Conservation (phyloP, 768 basidiomycete genomes). For the Lactifluus piperatus region DNA sequence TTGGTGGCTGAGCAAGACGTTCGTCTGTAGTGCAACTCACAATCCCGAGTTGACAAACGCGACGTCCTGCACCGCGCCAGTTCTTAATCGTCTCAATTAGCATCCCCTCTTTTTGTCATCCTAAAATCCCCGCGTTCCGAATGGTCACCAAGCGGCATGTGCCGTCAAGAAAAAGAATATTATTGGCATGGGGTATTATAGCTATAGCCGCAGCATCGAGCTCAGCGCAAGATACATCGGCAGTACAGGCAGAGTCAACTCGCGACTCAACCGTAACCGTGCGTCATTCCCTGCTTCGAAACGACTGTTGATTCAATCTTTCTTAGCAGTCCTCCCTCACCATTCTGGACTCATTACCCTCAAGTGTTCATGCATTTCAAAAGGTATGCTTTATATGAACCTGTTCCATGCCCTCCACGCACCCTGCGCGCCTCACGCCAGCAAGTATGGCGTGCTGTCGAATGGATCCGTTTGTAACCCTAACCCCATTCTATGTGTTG, state of each 20-base stretch:
- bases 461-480: background rate
- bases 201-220: slow-evolving; percentile 23
- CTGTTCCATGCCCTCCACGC: background rate
- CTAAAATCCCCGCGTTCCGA: background rate
- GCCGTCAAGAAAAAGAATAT: slow-evolving; percentile 23
- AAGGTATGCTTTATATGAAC: background rate
- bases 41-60: background rate
- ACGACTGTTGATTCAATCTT: background rate
- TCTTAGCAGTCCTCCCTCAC: background rate
- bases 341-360: background rate
- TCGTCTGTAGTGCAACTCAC: background rate
- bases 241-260: slow-evolving; percentile 7
- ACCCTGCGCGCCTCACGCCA: background rate
- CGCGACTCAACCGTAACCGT: slow-evolving; percentile 4
- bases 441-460: background rate
- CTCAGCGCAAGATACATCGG: slow-evolving; percentile 16
- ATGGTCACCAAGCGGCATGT: slow-evolving; percentile 12
- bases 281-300: background rate
- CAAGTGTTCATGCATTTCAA: background rate
- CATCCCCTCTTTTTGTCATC: background rate
- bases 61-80: background rate
- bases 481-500: slow-evolving; percentile 16
- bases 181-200: slow-evolving; percentile 26
- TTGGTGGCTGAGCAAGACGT: background rate
- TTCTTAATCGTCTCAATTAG: background rate